Base-by-base conservation (phyloP, 176 grass and related monocot species). In the Stipa capillata region DNA sequence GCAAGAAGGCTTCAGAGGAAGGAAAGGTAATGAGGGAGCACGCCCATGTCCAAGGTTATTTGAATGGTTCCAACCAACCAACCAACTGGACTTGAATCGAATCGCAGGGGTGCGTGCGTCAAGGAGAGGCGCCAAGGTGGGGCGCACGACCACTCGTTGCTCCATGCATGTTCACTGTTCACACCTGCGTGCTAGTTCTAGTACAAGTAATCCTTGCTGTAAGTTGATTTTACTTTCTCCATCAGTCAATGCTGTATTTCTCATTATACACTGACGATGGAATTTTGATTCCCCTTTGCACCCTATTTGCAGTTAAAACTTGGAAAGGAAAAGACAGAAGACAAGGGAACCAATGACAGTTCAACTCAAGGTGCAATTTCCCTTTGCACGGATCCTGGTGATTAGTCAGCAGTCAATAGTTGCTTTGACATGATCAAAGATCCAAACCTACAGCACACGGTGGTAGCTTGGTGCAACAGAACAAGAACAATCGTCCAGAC, bases 111-210 rank as follows among this genome's bases (percentile, higher is more conserved):
- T 49, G 65, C n/a, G n/a, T n/a, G n/a, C 65, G 65, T 43, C 23
- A 1, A 44, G 8, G 67, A 27, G 67, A 70, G 67, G 67, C 42
- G 67, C 67, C 42, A 31, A 70, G 67, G 27, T 48, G 67, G 67
- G 67, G 42, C 67, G 67, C 67, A 70, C 67, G 67, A 70, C 28
- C 28, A 2, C 42, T 70, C 67, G 67, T 41, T 49, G 67, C 42
- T 70, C 59, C 67, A 70, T 70, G 67, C 67, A 70, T 70, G 67
- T 48, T 70, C 43, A 70, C 47, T 45, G 27, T 70, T 45, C 42
- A 70, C 27, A 70, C 67, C 24, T 48, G 67, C 25, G 40, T 69
- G 61, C 17, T 68, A 28, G 3, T 10, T 9, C 39, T 29, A n/a
- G n/a, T n/a, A n/a, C n/a, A n/a, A n/a, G n/a, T n/a, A n/a, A 45